phyloP scores from a whole-genome alignment of 164 flowering plant genomes.

The Nelumbo lutea region DNA sequence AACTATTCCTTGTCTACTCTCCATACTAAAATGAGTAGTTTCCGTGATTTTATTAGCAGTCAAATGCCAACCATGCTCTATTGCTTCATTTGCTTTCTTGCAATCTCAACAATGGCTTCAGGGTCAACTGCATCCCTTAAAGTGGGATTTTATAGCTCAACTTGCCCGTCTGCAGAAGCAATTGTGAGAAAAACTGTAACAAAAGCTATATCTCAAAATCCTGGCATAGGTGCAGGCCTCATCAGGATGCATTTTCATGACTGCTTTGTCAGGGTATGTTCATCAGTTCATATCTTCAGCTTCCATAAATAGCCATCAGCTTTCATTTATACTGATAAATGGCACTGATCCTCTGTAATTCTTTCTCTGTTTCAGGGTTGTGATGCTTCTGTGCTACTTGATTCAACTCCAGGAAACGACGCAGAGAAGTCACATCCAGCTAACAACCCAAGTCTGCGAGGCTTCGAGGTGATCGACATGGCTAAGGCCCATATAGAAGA shows the following conservation, averaged over 20 bases:
- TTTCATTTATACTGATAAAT: too few species aligned
- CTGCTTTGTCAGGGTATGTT: slow-evolving; percentile 58
- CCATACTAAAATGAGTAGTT: too few species aligned
- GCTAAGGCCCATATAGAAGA: slow-evolving; percentile 34
- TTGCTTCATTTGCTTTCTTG: slow-evolving; percentile 1
- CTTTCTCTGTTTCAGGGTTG: not conserved
- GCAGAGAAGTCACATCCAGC: slow-evolving; percentile 3
- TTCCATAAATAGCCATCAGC: not conserved
- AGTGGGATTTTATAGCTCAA: slow-evolving; percentile 14
- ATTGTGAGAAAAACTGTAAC: slow-evolving; percentile 28
- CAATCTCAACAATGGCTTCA: slow-evolving; percentile 3
- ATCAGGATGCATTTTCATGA: slow-evolving; percentile 69
- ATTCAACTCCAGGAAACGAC: not conserved
- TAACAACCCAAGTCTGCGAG: slow-evolving; percentile 34
- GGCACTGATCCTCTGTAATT: not conserved
- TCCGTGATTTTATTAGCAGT: too few species aligned
- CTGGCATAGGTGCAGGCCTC: slow-evolving; percentile 56
- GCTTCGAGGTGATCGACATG: slow-evolving; percentile 40
- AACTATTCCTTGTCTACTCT: too few species aligned
- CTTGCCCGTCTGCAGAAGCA: slow-evolving; percentile 23
- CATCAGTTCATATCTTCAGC: not conserved
- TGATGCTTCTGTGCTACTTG: not conserved
- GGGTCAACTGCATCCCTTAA: slow-evolving; percentile 7
- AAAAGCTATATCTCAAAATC: slow-evolving; percentile 35
- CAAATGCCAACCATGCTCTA: not conserved